Percentiles rank a stretch among this genome's conserved stretches.
phyloP scores from a whole-genome alignment of 164 flowering plant genomes.

The Cinnamomum chago region DNA sequence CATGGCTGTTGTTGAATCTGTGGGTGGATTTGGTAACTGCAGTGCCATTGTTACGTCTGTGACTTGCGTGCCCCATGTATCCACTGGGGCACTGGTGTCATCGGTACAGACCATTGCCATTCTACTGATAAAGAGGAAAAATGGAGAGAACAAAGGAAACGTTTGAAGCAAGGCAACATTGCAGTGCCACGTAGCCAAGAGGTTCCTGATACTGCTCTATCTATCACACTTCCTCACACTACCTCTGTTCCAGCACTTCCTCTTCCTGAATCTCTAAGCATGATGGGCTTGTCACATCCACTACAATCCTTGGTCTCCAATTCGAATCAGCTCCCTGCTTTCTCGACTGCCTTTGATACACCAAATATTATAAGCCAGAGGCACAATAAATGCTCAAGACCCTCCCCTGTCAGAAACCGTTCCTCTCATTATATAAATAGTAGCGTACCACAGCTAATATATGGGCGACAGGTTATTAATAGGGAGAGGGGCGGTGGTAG shows the following conservation, averaged over 20 bases:
- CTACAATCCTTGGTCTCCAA: conserved; percentile 18
- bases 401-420: conserved; percentile 18
- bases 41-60: conserved; percentile 98
- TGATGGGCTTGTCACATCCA: conserved; percentile 5
- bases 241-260: conserved; percentile 15
- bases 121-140: conserved; percentile 66
- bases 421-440: conserved; percentile 10
- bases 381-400: conserved; percentile 20
- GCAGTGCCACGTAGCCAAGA: conserved; percentile 15
- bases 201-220: conserved; percentile 15
- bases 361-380: conserved; percentile 27
- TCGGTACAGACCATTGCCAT: conserved; percentile 64
- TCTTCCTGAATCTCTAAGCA: conserved; percentile 6
- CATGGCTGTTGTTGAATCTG: neutral
- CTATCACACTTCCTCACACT: conserved; percentile 14
- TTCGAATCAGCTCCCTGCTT: conserved; percentile 22
- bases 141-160: conserved; percentile 55
- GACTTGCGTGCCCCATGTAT: conserved; percentile 74
- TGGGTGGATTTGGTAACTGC: conserved; percentile 24
- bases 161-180: conserved; percentile 24
- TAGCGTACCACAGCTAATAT: neutral
- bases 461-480: neutral
- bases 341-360: conserved; percentile 16
- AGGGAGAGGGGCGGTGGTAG: conserved; percentile 20
- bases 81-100: conserved; percentile 59